phyloP scores from a whole-genome alignment of 805 yeast species.

The Metschnikowia kunwiensis region DNA sequence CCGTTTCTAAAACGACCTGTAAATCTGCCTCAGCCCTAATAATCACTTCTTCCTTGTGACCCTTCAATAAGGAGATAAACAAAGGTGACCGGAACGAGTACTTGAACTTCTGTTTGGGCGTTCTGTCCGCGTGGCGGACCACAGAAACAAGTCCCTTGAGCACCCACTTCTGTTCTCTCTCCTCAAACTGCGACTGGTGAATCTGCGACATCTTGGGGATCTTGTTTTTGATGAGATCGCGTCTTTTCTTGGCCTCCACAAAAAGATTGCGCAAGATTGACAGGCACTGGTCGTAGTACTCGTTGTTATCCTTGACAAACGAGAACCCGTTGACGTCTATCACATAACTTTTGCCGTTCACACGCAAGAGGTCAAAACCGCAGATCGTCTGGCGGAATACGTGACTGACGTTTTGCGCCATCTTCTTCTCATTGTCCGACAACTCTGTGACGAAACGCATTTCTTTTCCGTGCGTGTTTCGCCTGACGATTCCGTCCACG shows the following conservation, averaged over 20 bases:
- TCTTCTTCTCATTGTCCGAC: slow-evolving; percentile 66
- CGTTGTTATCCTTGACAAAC: slow-evolving; percentile 87
- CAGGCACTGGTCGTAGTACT: slow-evolving; percentile 82
- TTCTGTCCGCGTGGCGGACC: slow-evolving; percentile 95
- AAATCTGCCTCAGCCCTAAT: slow-evolving; percentile 87
- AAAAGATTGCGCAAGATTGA: slow-evolving; percentile 73
- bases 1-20: slow-evolving; percentile 79
- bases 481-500: slow-evolving; percentile 96
- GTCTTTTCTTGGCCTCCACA: slow-evolving; percentile 45
- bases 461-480: slow-evolving; percentile 97
- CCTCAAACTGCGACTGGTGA: slow-evolving; percentile 44
- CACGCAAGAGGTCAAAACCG: slow-evolving; percentile 92
- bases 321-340: slow-evolving; percentile 98
- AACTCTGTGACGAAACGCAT: slow-evolving; percentile 84
- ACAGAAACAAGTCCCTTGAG: slow-evolving; percentile 90
- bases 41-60: slow-evolving; percentile 93
- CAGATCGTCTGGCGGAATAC: slow-evolving; percentile 91
- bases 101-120: slow-evolving; percentile 97
- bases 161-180: slow-evolving; percentile 88
- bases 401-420: slow-evolving; percentile 74
- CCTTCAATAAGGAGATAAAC: slow-evolving; percentile 82
- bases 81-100: slow-evolving; percentile 88
- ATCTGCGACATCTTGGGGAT: slow-evolving; percentile 35
- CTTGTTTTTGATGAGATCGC: slow-evolving; percentile 38
- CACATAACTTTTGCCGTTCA: slow-evolving; percentile 82